Conservation (phyloP, 768 basidiomycete genomes). For the Sistotremastrum niveocremeum region DNA sequence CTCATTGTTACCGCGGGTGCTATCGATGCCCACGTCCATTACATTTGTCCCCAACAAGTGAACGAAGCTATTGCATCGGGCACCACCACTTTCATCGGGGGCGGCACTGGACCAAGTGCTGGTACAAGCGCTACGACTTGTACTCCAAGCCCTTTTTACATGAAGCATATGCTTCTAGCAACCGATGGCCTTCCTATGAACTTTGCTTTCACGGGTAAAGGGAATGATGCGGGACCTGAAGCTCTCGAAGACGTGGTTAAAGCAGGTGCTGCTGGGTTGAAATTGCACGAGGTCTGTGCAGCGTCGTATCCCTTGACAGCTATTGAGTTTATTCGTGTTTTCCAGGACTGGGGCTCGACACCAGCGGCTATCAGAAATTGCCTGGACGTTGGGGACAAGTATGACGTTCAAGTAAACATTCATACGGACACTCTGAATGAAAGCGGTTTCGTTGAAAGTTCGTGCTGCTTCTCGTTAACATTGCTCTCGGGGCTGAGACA, state of each 20-base stretch:
- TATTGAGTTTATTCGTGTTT: not conserved
- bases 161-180: conserved; percentile 82
- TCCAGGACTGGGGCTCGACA: conserved; percentile 83
- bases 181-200: conserved; percentile 87
- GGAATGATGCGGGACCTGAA: conserved; percentile 70
- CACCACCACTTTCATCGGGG: conserved; percentile 90
- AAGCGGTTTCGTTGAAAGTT: conserved; percentile 92
- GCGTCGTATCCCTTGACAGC: not conserved
- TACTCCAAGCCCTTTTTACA: conserved; percentile 81
- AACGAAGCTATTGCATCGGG: conserved; percentile 72
- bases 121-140: conserved; percentile 92
- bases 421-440: conserved; percentile 98
- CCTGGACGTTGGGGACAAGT: conserved; percentile 73
- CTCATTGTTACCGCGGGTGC: conserved; percentile 89
- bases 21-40: conserved; percentile 87
- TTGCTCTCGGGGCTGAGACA: not conserved
- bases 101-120: conserved; percentile 87
- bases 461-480: conserved; percentile 9
- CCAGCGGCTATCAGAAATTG: conserved; percentile 69
- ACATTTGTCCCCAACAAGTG: conserved; percentile 89
- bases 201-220: conserved; percentile 92
- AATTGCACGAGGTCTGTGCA: conserved; percentile 62
- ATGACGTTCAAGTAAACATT: conserved; percentile 95
- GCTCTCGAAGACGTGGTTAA: conserved; percentile 70
- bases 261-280: conserved; percentile 81